Evolutionary conservation across 768 basidiomycete genomes (phyloP).

Genomic region (Leucosporidium yakuticum): DNA sequence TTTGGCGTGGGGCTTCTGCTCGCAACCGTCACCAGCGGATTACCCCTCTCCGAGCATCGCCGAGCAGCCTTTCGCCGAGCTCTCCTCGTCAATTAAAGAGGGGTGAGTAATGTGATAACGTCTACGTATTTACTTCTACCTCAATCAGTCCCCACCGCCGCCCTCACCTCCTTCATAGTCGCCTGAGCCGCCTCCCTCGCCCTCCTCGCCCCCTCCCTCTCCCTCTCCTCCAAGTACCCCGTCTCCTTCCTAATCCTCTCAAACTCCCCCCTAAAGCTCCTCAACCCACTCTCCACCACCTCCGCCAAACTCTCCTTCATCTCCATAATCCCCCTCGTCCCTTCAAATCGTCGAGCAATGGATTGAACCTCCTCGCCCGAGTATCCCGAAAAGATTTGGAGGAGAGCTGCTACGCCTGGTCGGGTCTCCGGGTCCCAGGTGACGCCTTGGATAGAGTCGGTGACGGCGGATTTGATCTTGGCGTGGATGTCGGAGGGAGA

Average conservation of each 20-base stretch:
- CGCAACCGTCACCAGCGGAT: too few species aligned
- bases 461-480: conserved; percentile 76
- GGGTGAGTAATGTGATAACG: neutral
- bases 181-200: conserved; percentile 58
- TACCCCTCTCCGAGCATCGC: too few species aligned
- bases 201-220: conserved; percentile 56
- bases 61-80: too few species aligned
- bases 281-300: conserved; percentile 63
- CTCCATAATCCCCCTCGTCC: conserved; percentile 57
- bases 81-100: neutral
- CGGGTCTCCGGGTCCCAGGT: conserved; percentile 73
- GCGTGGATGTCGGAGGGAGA: conserved; percentile 53
- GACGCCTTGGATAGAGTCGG: conserved; percentile 69
- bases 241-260: conserved; percentile 57
- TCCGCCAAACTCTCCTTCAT: conserved; percentile 72
- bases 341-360: conserved; percentile 17
- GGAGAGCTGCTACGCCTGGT: conserved; percentile 75
- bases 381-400: conserved; percentile 73
- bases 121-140: too few species aligned
- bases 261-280: conserved; percentile 63
- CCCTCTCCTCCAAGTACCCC: conserved; percentile 59
- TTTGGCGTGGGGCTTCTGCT: too few species aligned
- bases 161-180: conserved; percentile 65
- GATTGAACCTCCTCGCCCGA: conserved; percentile 49
- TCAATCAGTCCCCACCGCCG: conserved; percentile 54